Evolutionary conservation across 495 filamentous ascomycete genomes (phyloP), one percentile per base, ranked within the genome.

Genomic region (Cercophora newfieldiana): DNA sequence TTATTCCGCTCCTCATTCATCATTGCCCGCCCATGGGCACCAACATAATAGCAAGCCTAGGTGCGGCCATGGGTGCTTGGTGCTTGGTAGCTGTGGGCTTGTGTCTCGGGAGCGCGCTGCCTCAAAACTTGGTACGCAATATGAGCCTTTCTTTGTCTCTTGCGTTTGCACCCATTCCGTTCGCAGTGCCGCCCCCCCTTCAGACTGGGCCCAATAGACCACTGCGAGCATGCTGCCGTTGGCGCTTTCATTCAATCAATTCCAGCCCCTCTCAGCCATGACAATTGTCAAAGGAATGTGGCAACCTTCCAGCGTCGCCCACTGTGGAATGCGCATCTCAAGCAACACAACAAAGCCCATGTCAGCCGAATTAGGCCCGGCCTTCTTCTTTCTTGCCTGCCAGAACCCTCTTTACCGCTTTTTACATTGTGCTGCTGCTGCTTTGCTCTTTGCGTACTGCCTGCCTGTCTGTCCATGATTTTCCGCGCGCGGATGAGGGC

Each of bases 91-190:
- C 22, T 55, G 26, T 64, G 18, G 53, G 50, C 37, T 25, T 26
- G 61, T 79, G 79, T 80, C 75, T 80, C 79, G 79, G 79, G 79
- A 81, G 70, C 78, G 73, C 66, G 72, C 77, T 71, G 67, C 62
- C 67, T 68, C 71, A 66, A 69, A 69, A 59, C 64, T 67, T 64
- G 66, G 64, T 70, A 71, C 53, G 33, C 33, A 44, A 50, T 50
- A 24, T 37, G 25, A 24, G 51, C 59, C 56, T 65, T 67, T 68
- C 69, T 75, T 78, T 77, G 67, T 72, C 67, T 66, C 51, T n/a
- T 73, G 57, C 75, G 78, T 80, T 78, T 79, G 78, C 76, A 74
- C 44, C 37, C 0, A 67, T 72, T 73, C 74, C 74, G 74, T 75
- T 76, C 74, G 74, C 72, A 75, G 70, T 70, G 7, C 30, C 51